Evolutionary conservation across 768 basidiomycete species (phyloP).

Genomic region (Thelephora ganbajun): DNA sequence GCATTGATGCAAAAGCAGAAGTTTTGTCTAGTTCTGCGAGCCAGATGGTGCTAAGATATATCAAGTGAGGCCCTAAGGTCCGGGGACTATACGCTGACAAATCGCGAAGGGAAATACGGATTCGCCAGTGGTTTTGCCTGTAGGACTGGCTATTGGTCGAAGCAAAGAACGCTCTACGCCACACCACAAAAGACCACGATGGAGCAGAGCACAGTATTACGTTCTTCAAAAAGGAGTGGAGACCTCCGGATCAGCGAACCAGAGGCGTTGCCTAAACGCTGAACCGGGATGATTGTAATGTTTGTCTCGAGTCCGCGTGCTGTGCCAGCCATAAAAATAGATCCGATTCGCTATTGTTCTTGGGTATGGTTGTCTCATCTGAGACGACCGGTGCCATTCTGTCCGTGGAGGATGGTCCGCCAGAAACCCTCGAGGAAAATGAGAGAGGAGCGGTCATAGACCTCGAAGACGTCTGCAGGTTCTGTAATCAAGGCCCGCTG

Average conservation of each 20-base stretch:
- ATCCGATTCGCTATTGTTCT: no score
- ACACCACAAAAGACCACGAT: slow-evolving; percentile 81
- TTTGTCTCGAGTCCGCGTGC: no score
- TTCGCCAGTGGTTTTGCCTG: slow-evolving; percentile 44
- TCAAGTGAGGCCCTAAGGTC: no score
- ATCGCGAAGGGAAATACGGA: slow-evolving; percentile 65
- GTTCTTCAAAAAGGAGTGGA: slow-evolving; percentile 32
- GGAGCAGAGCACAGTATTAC: slow-evolving; percentile 51
- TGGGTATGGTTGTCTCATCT: slow-evolving; percentile 36
- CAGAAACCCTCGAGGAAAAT: slow-evolving; percentile 76
- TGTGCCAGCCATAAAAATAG: no score
- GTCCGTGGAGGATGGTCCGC: slow-evolving; percentile 81
- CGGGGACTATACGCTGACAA: no score
- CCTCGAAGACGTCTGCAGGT: slow-evolving; percentile 68
- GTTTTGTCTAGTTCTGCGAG: slow-evolving; percentile 78
- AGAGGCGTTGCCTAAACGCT: slow-evolving; percentile 75
- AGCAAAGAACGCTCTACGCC: slow-evolving; percentile 9
- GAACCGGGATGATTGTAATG: slow-evolving; percentile 92
- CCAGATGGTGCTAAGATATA: slow-evolving; percentile 86
- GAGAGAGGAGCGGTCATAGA: slow-evolving; percentile 44
- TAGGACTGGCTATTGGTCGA: background rate
- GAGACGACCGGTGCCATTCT: slow-evolving; percentile 83
- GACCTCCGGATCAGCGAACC: slow-evolving; percentile 71
- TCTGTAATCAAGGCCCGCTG: slow-evolving; percentile 85
- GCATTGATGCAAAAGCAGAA: no score